phyloP scores from a whole-genome alignment of 345 rosid species.

The Gossypium mustelinum region DNA sequence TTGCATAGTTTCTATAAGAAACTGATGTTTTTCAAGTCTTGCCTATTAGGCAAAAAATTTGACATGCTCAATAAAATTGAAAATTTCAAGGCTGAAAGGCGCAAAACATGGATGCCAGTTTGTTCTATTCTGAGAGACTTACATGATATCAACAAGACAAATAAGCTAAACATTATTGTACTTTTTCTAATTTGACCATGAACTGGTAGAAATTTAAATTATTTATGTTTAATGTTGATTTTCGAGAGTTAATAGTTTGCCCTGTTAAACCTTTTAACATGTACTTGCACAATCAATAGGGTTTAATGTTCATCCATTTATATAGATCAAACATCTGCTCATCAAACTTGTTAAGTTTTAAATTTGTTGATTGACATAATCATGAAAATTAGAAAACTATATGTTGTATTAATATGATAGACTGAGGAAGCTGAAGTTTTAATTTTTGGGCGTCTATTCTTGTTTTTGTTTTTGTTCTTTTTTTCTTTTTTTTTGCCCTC shows the following conservation, averaged over 20 bases:
- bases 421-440: background rate
- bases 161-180: background rate
- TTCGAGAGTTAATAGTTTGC: background rate
- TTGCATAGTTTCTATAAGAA: background rate
- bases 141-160: conserved; percentile 1
- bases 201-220: background rate
- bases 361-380: conserved; percentile 11
- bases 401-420: background rate
- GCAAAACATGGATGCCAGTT: conserved; percentile 4
- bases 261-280: background rate
- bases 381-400: background rate
- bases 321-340: conserved; percentile 12
- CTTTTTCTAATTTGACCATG: too few relatives aligned
- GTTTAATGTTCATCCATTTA: conserved; percentile 12
- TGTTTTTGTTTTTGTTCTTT: background rate
- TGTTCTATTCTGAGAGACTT: background rate
- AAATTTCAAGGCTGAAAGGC: background rate
- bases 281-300: conserved; percentile 10
- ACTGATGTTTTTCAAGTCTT: background rate
- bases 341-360: background rate
- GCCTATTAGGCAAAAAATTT: background rate
- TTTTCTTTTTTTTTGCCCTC: background rate
- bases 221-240: background rate
- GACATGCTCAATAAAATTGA: background rate
- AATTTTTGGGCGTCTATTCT: background rate